Base-by-base conservation (phyloP, 164 flowering plant species). In the Sedum album region DNA sequence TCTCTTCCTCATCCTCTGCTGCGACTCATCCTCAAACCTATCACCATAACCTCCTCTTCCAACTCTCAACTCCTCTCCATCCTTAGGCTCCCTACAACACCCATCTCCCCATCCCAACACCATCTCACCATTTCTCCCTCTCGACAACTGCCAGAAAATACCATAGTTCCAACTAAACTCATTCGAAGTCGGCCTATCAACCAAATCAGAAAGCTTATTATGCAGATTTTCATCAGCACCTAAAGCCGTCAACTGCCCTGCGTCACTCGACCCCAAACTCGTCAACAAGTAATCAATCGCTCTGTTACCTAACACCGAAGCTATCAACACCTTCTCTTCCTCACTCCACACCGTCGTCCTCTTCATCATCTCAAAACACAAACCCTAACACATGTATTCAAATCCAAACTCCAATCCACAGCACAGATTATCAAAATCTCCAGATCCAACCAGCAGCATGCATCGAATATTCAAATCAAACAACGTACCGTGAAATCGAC, bases 31-130 rank as follows among this genome's bases (percentile, higher is more conserved):
- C 26, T 84, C 85, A 1, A 79, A 63, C 20, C 83, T 74, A 4
- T 76, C 73, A 71, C 71, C 79, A 23, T 69, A 79, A 23, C 79
- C 66, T 57, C 71, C 60, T 39, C 75, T 72, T 8, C 69, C 73
- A 2, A 68, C 77, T 64, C 84, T 88, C 17, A 83, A 77, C 61
- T 84, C 90, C 65, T 93, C 96, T 8, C 84, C 92, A 25, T 87
- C 91, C 60, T 65, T 84, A 8, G 96, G 92, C 78, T 93, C 98
- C 66, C 90, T 82, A 66, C 97, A 94, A 66, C 77, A 89, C 55
- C 98, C 98, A 81, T 91, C 98, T 28, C 98, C 98, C 98, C 98
- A 91, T 6, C 93, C 88, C 8, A 93, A 73, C 48, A 89, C 88
- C 80, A 75, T 74, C 62, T 88, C 95, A 2, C 96, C 97, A 4